Conservation (phyloP, 139 green algal genomes). For the Picochlorum sp. region DNA sequence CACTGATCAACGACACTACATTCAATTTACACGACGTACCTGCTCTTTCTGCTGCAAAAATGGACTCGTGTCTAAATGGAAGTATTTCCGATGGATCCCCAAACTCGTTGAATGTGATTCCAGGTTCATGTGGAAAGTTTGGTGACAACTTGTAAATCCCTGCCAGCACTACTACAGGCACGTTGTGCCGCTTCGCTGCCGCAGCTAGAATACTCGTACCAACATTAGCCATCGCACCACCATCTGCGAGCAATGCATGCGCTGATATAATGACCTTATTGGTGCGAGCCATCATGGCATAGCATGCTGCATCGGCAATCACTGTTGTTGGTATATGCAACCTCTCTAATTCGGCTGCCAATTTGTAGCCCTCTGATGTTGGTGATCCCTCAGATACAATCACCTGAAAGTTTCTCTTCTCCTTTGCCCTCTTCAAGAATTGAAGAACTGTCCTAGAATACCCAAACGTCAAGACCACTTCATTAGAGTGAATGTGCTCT, state of each 20-base stretch:
- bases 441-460: constrained; percentile 61
- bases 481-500: constrained; percentile 90
- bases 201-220: constrained; percentile 75
- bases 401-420: constrained; percentile 90
- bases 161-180: constrained; percentile 93
- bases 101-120: constrained; percentile 78
- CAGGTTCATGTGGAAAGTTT: constrained; percentile 83
- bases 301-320: constrained; percentile 86
- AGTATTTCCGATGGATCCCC: constrained; percentile 40
- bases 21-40: neutral
- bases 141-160: constrained; percentile 90
- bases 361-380: constrained; percentile 70
- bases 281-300: constrained; percentile 92
- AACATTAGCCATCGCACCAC: constrained; percentile 73
- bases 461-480: constrained; percentile 82
- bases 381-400: constrained; percentile 89
- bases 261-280: constrained; percentile 92
- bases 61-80: constrained; percentile 16
- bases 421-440: constrained; percentile 77
- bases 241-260: constrained; percentile 89
- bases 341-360: constrained; percentile 73
- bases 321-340: constrained; percentile 73
- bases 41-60: constrained; percentile 15
- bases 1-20: neutral
- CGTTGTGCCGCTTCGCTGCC: constrained; percentile 72